phyloP scores from a whole-genome alignment of 2,329 filamentous ascomycete species.

The Metarhizium anisopliae region DNA sequence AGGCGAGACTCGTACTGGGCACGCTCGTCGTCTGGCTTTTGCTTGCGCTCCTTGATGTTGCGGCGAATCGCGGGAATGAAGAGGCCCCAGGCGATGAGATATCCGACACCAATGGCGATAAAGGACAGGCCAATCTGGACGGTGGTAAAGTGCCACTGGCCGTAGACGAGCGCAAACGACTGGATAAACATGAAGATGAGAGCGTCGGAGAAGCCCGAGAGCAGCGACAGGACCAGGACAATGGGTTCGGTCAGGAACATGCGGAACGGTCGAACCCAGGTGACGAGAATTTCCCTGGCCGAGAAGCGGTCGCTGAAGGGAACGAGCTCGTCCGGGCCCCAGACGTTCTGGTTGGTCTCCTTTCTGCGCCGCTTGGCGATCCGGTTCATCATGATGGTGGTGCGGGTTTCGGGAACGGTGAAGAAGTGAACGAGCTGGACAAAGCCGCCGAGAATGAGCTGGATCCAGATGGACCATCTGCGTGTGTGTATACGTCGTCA shows the following conservation, averaged over 20 bases:
- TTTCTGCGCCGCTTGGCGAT: constrained; percentile 68
- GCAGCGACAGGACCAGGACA: constrained; percentile 58
- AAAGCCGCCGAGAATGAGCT: constrained; percentile 66
- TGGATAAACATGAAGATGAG: constrained; percentile 74
- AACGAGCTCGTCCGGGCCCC: constrained; percentile 64
- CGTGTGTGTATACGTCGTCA: background rate
- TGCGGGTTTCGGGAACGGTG: constrained; percentile 68
- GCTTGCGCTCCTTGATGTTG: constrained; percentile 40
- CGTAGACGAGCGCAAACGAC: constrained; percentile 58
- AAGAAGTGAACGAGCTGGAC: constrained; percentile 60
- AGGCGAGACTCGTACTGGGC: constrained; percentile 64
- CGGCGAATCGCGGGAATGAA: constrained; percentile 50
- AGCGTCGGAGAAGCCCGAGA: constrained; percentile 64
- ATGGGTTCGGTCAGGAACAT: constrained; percentile 72
- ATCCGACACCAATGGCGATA: constrained; percentile 58
- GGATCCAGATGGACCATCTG: constrained; percentile 69
- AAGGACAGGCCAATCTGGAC: constrained; percentile 52
- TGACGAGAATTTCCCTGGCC: constrained; percentile 43
- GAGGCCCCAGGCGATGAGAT: constrained; percentile 50
- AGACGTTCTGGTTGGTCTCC: constrained; percentile 50
- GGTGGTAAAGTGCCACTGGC: constrained; percentile 54
- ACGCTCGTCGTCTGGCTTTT: constrained; percentile 42
- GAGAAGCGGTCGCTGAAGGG: constrained; percentile 51
- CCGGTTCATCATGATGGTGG: constrained; percentile 67
- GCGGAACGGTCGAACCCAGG: constrained; percentile 57